A percentile compares a stretch with the other conserved stretches of the same genome.
Conservation (phyloP, 2,329 filamentous ascomycete species). For the Alternaria viburni region DNA sequence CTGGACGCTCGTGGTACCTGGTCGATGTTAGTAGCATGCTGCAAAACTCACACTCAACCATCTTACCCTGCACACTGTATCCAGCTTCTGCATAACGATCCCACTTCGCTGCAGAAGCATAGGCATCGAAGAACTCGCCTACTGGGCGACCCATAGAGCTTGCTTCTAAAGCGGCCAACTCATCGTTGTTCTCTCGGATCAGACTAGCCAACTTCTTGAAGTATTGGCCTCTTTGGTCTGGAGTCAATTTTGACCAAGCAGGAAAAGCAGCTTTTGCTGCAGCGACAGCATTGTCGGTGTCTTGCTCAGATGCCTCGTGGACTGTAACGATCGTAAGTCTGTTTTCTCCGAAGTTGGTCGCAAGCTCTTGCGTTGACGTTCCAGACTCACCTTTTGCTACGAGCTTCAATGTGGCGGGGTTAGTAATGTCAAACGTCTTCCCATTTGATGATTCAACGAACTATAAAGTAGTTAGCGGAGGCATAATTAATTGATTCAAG, state of each 20-base stretch:
- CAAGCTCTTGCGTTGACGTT: too few species aligned
- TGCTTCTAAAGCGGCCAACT: slow-evolving; percentile 80
- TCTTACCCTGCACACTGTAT: slow-evolving; percentile 69
- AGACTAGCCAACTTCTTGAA: slow-evolving; percentile 71
- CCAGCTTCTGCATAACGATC: slow-evolving; percentile 76
- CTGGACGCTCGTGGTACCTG: slow-evolving; percentile 72
- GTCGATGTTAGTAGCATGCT: background rate
- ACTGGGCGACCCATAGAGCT: slow-evolving; percentile 87
- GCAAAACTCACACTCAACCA: background rate
- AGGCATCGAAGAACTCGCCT: slow-evolving; percentile 77
- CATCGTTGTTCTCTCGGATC: slow-evolving; percentile 81
- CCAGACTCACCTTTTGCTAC: slow-evolving; percentile 72
- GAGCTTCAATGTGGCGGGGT: slow-evolving; percentile 82
- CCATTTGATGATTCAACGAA: slow-evolving; percentile 41
- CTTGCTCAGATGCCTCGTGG: slow-evolving; percentile 44
- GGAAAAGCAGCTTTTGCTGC: slow-evolving; percentile 69
- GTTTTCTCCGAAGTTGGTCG: background rate
- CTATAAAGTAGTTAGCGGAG: slow-evolving; percentile 19
- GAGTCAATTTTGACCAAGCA: slow-evolving; percentile 69
- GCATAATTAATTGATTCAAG: background rate
- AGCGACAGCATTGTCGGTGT: slow-evolving; percentile 75
- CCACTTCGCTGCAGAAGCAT: slow-evolving; percentile 78
- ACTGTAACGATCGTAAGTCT: slow-evolving; percentile 42
- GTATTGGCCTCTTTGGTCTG: slow-evolving; percentile 33
- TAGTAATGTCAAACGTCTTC: slow-evolving; percentile 68